These are phyloP conservation scores for Epichloe amarillans DNA, from an alignment of 2,329 filamentous ascomycete species.

Conservation along the genomic window DNA sequence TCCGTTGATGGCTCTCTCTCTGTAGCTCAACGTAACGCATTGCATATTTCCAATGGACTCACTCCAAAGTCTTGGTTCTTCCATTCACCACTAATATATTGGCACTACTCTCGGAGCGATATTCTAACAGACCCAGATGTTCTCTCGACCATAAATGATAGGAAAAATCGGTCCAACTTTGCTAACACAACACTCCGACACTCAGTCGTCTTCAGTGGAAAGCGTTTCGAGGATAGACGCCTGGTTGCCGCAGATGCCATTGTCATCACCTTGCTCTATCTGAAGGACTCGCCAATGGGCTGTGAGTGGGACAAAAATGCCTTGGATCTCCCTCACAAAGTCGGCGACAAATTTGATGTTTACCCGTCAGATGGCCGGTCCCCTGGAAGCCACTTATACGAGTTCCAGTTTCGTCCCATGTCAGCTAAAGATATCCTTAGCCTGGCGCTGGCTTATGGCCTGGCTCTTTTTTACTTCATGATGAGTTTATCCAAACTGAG, in stretches of 20 bases:
- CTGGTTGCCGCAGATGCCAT: conserved; percentile 63
- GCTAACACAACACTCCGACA: conserved; percentile 64
- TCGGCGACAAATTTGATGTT: conserved; percentile 46
- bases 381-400: conserved; percentile 49
- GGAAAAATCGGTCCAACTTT: conserved; percentile 46
- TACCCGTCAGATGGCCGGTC: conserved; percentile 47
- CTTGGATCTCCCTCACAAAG: conserved; percentile 34
- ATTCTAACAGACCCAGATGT: conserved; percentile 51
- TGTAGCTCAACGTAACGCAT: conserved; percentile 34
- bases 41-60: conserved; percentile 46
- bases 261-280: conserved; percentile 64
- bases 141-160: conserved; percentile 54
- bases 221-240: conserved; percentile 53
- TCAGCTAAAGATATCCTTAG: conserved; percentile 51
- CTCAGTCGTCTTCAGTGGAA: conserved; percentile 73
- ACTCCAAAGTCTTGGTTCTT: conserved; percentile 60
- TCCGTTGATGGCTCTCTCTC: conserved; percentile 25
- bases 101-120: conserved; percentile 50
- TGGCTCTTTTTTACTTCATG: conserved; percentile 54
- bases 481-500: conserved; percentile 54
- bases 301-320: conserved; percentile 51
- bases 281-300: conserved; percentile 49
- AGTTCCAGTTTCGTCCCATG: conserved; percentile 67
- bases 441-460: conserved; percentile 50
- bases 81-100: conserved; percentile 73